phyloP scores from a whole-genome alignment of 331 rosid species.

The Quercus lobata region DNA sequence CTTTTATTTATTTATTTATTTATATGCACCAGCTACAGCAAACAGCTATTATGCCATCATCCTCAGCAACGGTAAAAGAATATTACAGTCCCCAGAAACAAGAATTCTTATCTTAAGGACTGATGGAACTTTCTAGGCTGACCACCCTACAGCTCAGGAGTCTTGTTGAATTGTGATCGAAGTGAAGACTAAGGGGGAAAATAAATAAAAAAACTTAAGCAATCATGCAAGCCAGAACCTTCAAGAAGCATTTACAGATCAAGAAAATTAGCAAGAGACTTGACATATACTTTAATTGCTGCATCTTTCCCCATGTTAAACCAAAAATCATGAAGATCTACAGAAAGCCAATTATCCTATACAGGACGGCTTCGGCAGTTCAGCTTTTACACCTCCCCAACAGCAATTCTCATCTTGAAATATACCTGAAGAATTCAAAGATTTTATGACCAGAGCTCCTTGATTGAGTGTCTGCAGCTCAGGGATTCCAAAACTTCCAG shows the following conservation, averaged over 20 bases:
- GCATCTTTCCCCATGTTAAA: not conserved
- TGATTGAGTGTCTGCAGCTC: not conserved
- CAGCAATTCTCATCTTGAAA: not conserved
- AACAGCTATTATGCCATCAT: not conserved
- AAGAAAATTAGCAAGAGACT: not conserved
- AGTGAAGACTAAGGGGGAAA: not conserved
- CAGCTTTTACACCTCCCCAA: not conserved
- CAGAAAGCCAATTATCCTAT: not conserved
- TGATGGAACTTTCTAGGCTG: not conserved
- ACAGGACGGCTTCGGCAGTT: not conserved
- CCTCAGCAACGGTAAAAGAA: not conserved
- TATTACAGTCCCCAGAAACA: constrained; percentile 6
- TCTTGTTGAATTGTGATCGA: not conserved
- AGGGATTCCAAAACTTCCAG: not conserved
- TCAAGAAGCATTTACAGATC: no score
- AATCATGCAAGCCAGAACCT: not conserved
- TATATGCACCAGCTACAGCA: not conserved
- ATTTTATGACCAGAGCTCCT: no score
- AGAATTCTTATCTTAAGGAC: not conserved
- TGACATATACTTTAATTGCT: not conserved
- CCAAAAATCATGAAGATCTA: not conserved
- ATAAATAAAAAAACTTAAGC: not conserved
- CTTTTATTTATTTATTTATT: no score
- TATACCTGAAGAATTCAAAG: no score
- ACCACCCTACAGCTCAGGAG: constrained; percentile 11